Evolutionary conservation across 2,329 filamentous ascomycete species (phyloP).

Genomic region (Aspergillus sp.): DNA sequence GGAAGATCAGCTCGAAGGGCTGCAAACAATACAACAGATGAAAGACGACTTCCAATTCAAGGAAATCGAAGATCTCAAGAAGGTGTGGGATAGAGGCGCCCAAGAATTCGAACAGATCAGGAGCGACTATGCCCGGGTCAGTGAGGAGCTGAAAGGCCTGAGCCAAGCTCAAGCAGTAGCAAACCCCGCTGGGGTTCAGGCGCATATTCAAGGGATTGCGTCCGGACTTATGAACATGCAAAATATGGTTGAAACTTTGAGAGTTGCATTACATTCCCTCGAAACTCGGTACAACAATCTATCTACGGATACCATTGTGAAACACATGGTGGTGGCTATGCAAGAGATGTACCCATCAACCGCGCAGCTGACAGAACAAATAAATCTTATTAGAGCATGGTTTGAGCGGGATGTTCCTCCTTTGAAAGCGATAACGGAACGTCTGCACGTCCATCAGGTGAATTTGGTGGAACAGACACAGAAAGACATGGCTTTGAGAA

Average conservation of each 20-base stretch:
- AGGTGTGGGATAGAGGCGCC: conserved; percentile 1
- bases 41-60: conserved; percentile 26
- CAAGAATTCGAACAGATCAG: background rate
- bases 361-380: conserved; percentile 23
- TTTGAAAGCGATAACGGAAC: conserved; percentile 7
- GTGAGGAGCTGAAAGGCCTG: background rate
- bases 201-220: conserved; percentile 8
- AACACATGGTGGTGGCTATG: conserved; percentile 36
- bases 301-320: conserved; percentile 38
- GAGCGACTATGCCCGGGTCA: background rate
- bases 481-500: conserved; percentile 5
- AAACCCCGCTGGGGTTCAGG: background rate
- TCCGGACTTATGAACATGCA: conserved; percentile 7
- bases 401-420: conserved; percentile 13
- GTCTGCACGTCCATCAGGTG: conserved; percentile 9
- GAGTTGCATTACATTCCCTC: conserved; percentile 39
- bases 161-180: background rate
- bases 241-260: conserved; percentile 19
- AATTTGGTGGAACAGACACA: background rate
- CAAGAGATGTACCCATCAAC: conserved; percentile 40
- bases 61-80: conserved; percentile 22
- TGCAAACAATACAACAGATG: conserved; percentile 19
- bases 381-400: conserved; percentile 20
- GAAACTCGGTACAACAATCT: conserved; percentile 55
- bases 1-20: conserved; percentile 6